phyloP scores from a whole-genome alignment of 139 green algal genomes.

The Chlamydomonas sphaeroides region DNA sequence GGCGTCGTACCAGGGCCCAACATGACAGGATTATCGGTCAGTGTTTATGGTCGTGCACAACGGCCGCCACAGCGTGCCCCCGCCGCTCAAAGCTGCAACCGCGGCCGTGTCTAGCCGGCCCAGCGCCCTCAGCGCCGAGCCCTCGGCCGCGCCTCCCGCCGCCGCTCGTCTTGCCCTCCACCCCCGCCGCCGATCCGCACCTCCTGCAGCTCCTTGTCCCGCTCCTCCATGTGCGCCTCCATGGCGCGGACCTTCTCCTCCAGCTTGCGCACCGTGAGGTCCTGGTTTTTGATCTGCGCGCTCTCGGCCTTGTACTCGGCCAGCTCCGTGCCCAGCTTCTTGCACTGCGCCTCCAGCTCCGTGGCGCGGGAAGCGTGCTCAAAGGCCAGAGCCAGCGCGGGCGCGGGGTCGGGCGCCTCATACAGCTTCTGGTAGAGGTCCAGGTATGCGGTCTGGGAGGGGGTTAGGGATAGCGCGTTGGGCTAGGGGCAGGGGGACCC shows the following conservation, averaged over 20 bases:
- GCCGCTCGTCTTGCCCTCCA: too few species aligned
- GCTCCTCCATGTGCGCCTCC: slow-evolving; percentile 63
- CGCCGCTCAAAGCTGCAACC: too few species aligned
- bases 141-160: too few species aligned
- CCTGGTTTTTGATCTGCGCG: slow-evolving; percentile 86
- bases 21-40: too few species aligned
- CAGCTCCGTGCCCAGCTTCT: slow-evolving; percentile 73
- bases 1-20: too few species aligned
- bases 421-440: slow-evolving; percentile 93
- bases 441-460: slow-evolving; percentile 20
- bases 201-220: slow-evolving; percentile 46
- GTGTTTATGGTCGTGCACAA: too few species aligned
- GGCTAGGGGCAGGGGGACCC: too few species aligned
- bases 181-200: too few species aligned
- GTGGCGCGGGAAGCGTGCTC: slow-evolving; percentile 61
- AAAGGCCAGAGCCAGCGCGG: slow-evolving; percentile 66
- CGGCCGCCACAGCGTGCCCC: too few species aligned
- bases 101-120: too few species aligned
- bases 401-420: slow-evolving; percentile 92
- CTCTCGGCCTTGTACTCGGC: slow-evolving; percentile 87
- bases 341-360: slow-evolving; percentile 70
- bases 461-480: too few species aligned
- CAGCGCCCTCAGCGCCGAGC: too few species aligned
- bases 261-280: slow-evolving; percentile 83
- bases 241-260: slow-evolving; percentile 67